Conservation (phyloP, 768 basidiomycete species). For the Galerina marginata region DNA sequence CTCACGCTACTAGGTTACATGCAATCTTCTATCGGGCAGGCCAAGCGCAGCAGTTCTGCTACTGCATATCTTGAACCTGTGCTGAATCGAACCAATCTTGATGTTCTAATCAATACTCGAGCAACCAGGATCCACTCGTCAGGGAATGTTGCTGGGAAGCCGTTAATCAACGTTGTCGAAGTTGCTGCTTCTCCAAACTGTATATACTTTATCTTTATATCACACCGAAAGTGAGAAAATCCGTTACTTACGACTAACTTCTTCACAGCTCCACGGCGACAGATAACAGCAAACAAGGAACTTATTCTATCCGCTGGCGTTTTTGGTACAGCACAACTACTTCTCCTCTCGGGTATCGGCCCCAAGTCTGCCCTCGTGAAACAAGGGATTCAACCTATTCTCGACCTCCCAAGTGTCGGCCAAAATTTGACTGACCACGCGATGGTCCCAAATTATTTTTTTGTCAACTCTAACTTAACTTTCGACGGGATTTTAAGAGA, state of each 20-base stretch:
- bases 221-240: background rate
- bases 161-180: constrained; percentile 5
- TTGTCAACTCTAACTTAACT: constrained; percentile 26
- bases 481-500: constrained; percentile 23
- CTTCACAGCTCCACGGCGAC: background rate
- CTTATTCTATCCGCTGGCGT: constrained; percentile 38
- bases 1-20: background rate
- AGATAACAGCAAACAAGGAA: constrained; percentile 32
- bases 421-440: constrained; percentile 35
- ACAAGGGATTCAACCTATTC: constrained; percentile 23
- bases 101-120: constrained; percentile 17
- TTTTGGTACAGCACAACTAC: constrained; percentile 34
- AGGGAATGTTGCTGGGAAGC: background rate
- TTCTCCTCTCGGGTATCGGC: constrained; percentile 38
- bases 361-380: constrained; percentile 18
- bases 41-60: constrained; percentile 10
- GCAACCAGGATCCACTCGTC: constrained; percentile 24
- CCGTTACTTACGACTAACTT: background rate
- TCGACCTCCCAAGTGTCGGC: constrained; percentile 33
- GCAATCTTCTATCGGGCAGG: constrained; percentile 7
- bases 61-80: constrained; percentile 7
- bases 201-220: background rate
- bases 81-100: constrained; percentile 9
- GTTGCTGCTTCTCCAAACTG: background rate
- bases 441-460: constrained; percentile 21